A percentile compares a stretch with the other conserved stretches of the same genome.
Evolutionary conservation across 2,329 filamentous ascomycete genomes (phyloP).

Genomic region (Microdochium paspali): DNA sequence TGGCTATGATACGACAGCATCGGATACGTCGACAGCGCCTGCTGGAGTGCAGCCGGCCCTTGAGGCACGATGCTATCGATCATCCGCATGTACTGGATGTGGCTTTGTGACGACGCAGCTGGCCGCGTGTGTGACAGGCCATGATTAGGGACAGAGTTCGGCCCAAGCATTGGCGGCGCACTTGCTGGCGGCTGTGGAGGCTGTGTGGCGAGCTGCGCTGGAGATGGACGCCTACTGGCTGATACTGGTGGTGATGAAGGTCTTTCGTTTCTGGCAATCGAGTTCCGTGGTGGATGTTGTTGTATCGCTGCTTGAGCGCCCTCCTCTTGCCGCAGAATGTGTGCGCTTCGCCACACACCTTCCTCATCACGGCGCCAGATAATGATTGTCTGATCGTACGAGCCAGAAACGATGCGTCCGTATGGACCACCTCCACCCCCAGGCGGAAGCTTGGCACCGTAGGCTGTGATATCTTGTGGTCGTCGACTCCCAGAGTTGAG

Average conservation of each 20-base stretch:
- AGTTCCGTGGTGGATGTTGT: conserved; percentile 5
- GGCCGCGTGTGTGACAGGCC: neutral
- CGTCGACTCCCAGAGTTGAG: conserved; percentile 65
- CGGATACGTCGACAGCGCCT: conserved; percentile 36
- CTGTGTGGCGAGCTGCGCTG: conserved; percentile 6
- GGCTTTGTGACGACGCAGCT: conserved; percentile 14
- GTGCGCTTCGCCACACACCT: conserved; percentile 73
- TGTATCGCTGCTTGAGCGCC: conserved; percentile 42
- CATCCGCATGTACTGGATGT: conserved; percentile 35
- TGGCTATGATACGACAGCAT: conserved; percentile 38
- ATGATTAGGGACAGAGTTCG: neutral
- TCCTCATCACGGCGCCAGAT: conserved; percentile 85
- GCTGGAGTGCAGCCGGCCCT: conserved; percentile 35
- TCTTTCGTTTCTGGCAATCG: conserved; percentile 6
- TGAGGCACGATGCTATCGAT: conserved; percentile 44
- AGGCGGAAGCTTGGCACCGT: conserved; percentile 80
- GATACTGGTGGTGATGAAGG: conserved; percentile 7
- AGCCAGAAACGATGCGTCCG: conserved; percentile 92
- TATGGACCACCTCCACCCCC: conserved; percentile 84
- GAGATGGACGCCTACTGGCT: conserved; percentile 2
- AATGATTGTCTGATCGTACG: conserved; percentile 91
- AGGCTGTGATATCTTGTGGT: conserved; percentile 67
- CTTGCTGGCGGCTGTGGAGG: conserved; percentile 11
- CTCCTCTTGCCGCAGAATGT: conserved; percentile 67
- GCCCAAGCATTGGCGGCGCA: conserved; percentile 13